Evolutionary conservation across 1,284 basidiomycete genomes (phyloP), one percentile per base, ranked within the genome.

Genomic region (Ceratobasidium sp.): DNA sequence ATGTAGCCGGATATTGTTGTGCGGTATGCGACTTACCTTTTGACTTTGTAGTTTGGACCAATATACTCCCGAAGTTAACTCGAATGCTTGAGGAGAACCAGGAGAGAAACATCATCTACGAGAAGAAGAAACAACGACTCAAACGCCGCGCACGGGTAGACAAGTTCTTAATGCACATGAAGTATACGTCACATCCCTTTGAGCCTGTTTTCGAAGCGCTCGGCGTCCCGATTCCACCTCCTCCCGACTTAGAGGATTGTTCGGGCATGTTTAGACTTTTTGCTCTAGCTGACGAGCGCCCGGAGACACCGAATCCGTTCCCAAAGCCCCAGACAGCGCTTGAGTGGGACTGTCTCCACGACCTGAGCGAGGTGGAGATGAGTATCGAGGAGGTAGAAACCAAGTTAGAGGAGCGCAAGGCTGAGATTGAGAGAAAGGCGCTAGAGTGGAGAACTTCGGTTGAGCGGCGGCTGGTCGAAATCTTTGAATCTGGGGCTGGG

Each of bases 81-180:
- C 37, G 5, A n/a, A 23, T 71, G 20, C 67, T 71, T 2, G 67
- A 71, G 53, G 67, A 58, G 35, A 71, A 71, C 20, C 67, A 54
- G 3, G 37, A 35, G 13, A 10, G 8, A 17, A 17, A 39, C 10
- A 35, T 37, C 3, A 31, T 11, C 20, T 4, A n/a, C n/a, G 54
- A 42, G 23, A 42, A 31, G 28, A 53, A 49, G n/a, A 8, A 53
- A 35, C 65, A 35, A n/a, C 47, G 51, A 15, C 3, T 47, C 17
- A n/a, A 58, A 35, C 53, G 67, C 26, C 54, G 51, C 15, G n/a
- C n/a, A n/a, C 33, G 53, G 6, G 8, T 71, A 8, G 54, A 39
- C 20, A 8, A 56, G 17, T 42, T 71, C 11, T 31, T 71, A 3
- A 2, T 35, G 15, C 17, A 45, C 15, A 45, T 71, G 26, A 71